Evolutionary conservation across 441 rosid species (phyloP), one percentile per base, ranked within the genome.

Genomic region (Mallotus repandus): DNA sequence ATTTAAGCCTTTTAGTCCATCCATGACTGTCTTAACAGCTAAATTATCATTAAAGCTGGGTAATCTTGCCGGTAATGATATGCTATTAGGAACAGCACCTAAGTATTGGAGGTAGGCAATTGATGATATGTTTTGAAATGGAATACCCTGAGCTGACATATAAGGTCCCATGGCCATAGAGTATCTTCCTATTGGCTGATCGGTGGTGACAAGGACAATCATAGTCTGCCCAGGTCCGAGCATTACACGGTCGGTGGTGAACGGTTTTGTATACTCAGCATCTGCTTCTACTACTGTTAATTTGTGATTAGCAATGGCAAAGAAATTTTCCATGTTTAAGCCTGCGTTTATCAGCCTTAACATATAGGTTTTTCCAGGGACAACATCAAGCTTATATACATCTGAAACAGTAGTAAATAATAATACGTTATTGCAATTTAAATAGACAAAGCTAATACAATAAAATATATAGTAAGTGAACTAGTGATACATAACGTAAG

Each of bases 221-320:
- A 94, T 86, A 4, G 98, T 94, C 84, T 94, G 98, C 50, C 97
- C 98, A 0, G 97, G 97, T 67, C 89, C 94, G 46, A 94, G 85
- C 98, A 94, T 91, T 78, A 94, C 91, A 1, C 78, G 86, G 74
- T 84, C 87, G 2, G 92, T 88, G 58, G 81, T 66, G 79, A 85
- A 89, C 49, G 92, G 91, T 81, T 93, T 88, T 14, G 92, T 88
- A 89, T 91, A 93, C 72, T 88, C 93, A 9, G 89, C 94, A 76
- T 91, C 96, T 12, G 88, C 92, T 84, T 93, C 97, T 59, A 93
- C 94, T 11, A 93, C 80, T 49, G 86, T 90, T 68, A 93, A 61
- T 52, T 65, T 89, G 91, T 93, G 98, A 76, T 88, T 82, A 35
- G 96, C 97, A 60, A 93, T 86, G 67, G 90, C 80, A 73, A 93